Base-by-base conservation (phyloP, 2,329 filamentous ascomycete species). In the Pseudogymnoascus sp. region DNA sequence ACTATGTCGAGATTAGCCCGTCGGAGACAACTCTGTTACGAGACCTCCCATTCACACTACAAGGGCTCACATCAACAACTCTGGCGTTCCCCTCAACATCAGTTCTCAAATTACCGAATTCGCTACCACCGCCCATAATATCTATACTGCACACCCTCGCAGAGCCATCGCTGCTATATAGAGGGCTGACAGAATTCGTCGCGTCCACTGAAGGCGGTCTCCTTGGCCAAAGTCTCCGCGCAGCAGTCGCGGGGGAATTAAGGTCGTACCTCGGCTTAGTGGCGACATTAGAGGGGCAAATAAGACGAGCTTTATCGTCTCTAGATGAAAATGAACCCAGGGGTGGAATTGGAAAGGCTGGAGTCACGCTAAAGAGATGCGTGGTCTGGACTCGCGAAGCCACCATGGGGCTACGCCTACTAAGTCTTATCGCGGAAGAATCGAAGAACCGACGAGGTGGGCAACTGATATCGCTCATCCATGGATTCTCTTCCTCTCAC, bases 321-420 rank as follows among this genome's bases (percentile, higher is more conserved):
- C 78, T 95, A n/a, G 86, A 90, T 67, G 85, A 89, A 61, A 78
- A 80, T 1, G 83, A 84, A 3, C 85, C 89, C 2, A 82, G 87
- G 56, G 83, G 84, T 50, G 88, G 88, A 1, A 86, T 96, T 62
- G 88, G 91, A 5, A 95, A 93, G 70, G 88, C 90, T 0, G 92
- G 93, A 1, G 93, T 99, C 13, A 99, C 95, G 0, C 79, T 99
- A 61, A 97, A 97, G 75, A 83, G 95, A 73, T 97, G 93, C 70
- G 89, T 99, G 2, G 89, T 99, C 24, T 99, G 96, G 96, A 97
- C 93, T 7, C 86, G 93, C 68, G 96, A 99, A 75, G 91, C 95
- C 6, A 99, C 95, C 0, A 96, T 97, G 88, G 95, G 93, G 0
- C 77, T 99, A 68, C 86, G 95, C 14, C 79, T 99, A 63, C 93